Percentiles rank a stretch among this genome's conserved stretches.
Conservation (phyloP, 176 grass and related monocot species). For the Hsuehochloa calcarea region DNA sequence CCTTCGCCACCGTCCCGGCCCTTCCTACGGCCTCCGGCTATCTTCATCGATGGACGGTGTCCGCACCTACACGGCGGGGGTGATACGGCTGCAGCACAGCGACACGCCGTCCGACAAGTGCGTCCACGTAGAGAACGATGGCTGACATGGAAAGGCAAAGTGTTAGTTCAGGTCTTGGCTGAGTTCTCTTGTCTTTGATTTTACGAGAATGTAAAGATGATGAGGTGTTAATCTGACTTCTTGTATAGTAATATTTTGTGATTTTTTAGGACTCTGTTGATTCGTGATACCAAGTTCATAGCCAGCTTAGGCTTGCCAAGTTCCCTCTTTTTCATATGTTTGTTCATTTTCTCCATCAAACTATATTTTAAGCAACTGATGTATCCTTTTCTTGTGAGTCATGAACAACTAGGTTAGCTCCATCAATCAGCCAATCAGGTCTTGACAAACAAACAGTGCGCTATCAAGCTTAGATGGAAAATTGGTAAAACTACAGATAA, state of each 20-base stretch:
- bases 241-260: no score
- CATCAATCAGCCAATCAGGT: no score
- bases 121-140: background rate
- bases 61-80: slow-evolving; percentile 56
- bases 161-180: background rate
- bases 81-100: slow-evolving; percentile 38
- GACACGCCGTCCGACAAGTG: slow-evolving; percentile 13
- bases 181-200: background rate
- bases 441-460: no score
- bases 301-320: no score
- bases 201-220: no score
- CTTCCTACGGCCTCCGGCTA: slow-evolving; percentile 22
- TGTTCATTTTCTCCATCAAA: no score
- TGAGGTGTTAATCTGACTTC: background rate
- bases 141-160: background rate
- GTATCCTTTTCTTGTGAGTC: no score
- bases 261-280: background rate
- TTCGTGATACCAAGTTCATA: no score
- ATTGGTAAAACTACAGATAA: no score
- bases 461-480: no score
- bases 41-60: slow-evolving; percentile 37
- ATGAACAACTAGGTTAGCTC: no score
- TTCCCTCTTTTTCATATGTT: background rate
- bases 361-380: no score
- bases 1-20: background rate